These are phyloP conservation scores for Trichoderma citrinoviride DNA, from an alignment of 2,329 filamentous ascomycete species.

Conservation along the genomic window DNA sequence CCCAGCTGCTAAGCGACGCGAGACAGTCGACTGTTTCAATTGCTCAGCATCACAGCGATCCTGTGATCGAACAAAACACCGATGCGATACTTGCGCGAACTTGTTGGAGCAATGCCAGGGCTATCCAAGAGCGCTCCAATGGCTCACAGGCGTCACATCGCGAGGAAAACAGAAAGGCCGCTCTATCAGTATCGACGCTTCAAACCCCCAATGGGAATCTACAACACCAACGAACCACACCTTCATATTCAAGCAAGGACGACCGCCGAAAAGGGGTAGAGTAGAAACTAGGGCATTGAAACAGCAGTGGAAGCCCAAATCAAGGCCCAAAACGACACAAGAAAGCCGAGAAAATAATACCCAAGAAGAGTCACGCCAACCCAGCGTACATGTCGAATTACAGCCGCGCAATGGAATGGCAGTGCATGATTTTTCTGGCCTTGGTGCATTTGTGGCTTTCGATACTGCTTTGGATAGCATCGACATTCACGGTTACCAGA, in stretches of 20 bases:
- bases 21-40: slow-evolving; percentile 19
- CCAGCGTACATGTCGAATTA: neutral
- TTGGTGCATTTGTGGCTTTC: neutral
- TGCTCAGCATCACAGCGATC: slow-evolving; percentile 15
- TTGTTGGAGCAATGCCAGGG: slow-evolving; percentile 5
- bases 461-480: neutral
- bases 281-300: neutral
- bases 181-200: slow-evolving; percentile 5
- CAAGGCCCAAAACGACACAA: too few species aligned
- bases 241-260: slow-evolving; percentile 15
- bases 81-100: slow-evolving; percentile 12
- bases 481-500: neutral
- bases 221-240: slow-evolving; percentile 12
- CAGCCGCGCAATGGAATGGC: neutral
- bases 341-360: too few species aligned
- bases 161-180: slow-evolving; percentile 14
- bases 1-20: slow-evolving; percentile 1
- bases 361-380: neutral
- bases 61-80: slow-evolving; percentile 17
- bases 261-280: neutral
- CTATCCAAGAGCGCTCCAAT: slow-evolving; percentile 14
- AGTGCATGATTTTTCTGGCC: neutral
- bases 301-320: too few species aligned
- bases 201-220: slow-evolving; percentile 9
- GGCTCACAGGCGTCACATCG: slow-evolving; percentile 14